phyloP scores from a whole-genome alignment of 2,329 filamentous ascomycete genomes.

The Venturia oleaginea region DNA sequence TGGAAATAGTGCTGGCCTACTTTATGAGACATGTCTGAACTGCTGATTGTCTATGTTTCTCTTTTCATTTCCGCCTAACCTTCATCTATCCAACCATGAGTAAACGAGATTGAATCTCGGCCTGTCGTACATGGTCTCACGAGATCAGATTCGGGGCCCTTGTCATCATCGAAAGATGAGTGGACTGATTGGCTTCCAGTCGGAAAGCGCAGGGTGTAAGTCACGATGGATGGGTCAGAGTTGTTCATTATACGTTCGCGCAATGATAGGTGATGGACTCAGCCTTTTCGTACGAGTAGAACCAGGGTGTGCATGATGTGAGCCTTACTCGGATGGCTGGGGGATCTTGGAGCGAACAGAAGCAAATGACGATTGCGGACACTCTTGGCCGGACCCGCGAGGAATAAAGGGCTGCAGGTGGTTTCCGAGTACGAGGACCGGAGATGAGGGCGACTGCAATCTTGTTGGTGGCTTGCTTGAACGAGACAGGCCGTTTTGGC shows the following conservation, averaged over 20 bases:
- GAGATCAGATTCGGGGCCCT: neutral
- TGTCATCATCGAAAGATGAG: neutral
- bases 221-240: neutral
- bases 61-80: neutral
- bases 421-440: neutral
- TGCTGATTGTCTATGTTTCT: too few species aligned
- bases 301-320: neutral
- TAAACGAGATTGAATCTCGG: neutral
- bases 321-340: neutral
- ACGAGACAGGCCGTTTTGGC: neutral
- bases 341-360: neutral
- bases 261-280: neutral
- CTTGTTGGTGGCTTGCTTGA: neutral
- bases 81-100: neutral
- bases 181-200: neutral
- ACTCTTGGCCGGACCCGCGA: neutral
- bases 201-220: neutral
- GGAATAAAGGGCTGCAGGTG: neutral
- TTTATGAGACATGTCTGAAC: too few species aligned
- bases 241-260: neutral
- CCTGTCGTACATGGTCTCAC: neutral
- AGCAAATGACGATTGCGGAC: neutral
- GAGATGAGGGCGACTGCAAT: neutral
- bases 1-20: too few species aligned
- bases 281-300: neutral